phyloP scores from a whole-genome alignment of 1,284 basidiomycete species.

The Trichosporon sp. region DNA sequence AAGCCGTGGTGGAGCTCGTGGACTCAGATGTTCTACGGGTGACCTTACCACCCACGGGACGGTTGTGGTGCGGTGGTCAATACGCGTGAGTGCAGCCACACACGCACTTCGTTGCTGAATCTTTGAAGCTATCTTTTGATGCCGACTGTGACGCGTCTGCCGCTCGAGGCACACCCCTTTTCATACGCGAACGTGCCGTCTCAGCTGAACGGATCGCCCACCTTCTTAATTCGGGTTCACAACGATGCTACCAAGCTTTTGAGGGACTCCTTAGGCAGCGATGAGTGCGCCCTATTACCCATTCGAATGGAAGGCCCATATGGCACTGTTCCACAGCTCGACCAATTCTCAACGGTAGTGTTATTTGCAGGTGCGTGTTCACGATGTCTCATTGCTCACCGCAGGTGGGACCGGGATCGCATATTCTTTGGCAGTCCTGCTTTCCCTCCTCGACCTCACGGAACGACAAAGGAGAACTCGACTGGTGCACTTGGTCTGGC shows the following conservation, averaged over 20 bases:
- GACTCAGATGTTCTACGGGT: constrained; percentile 56
- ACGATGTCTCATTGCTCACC: not conserved
- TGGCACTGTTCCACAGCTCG: constrained; percentile 29
- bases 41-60: constrained; percentile 50
- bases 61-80: constrained; percentile 60
- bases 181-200: constrained; percentile 40
- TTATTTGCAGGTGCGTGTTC: constrained; percentile 29
- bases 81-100: constrained; percentile 49
- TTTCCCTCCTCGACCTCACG: not conserved
- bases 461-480: no score
- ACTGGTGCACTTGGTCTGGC: no score
- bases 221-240: constrained; percentile 42
- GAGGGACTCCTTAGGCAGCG: constrained; percentile 21
- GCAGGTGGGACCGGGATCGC: constrained; percentile 44
- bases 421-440: constrained; percentile 23
- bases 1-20: constrained; percentile 48
- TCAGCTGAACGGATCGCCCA: constrained; percentile 18
- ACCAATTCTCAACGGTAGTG: constrained; percentile 33
- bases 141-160: constrained; percentile 32
- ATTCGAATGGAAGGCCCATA: constrained; percentile 47
- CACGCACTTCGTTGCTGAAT: no score
- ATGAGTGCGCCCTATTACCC: constrained; percentile 20
- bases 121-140: no score
- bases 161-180: constrained; percentile 47
- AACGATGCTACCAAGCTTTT: constrained; percentile 37